phyloP scores from a whole-genome alignment of 2,329 filamentous ascomycete genomes.

The Fusarium cicatricum region DNA sequence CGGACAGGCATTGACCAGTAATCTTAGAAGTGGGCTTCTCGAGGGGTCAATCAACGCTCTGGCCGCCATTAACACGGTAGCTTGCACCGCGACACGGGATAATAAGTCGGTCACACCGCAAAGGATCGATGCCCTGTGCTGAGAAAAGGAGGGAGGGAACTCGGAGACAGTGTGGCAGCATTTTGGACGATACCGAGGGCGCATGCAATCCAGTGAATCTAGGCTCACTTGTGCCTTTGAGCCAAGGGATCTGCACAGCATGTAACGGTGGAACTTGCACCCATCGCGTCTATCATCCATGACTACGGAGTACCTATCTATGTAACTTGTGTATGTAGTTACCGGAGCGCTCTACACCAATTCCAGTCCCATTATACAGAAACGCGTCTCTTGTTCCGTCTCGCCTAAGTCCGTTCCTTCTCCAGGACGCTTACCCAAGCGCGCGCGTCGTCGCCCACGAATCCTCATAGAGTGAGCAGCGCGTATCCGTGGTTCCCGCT shows the following conservation, averaged over 20 bases:
- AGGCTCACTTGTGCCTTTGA: not conserved
- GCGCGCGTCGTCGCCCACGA: not conserved
- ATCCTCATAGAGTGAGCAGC: not conserved
- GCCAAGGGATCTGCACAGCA: conserved; percentile 6
- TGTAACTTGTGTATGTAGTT: no score
- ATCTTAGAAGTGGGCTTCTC: conserved; percentile 38
- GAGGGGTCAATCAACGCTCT: conserved; percentile 7
- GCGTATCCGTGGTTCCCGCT: conserved; percentile 20
- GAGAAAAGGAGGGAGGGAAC: not conserved
- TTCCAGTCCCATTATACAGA: conserved; percentile 7
- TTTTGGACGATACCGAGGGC: not conserved
- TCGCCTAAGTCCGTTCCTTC: conserved; percentile 19
- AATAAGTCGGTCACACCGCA: conserved; percentile 19
- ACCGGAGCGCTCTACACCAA: conserved; percentile 10
- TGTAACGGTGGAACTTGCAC: conserved; percentile 12
- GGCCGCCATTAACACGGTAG: conserved; percentile 5
- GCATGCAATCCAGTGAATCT: not conserved
- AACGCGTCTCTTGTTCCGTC: conserved; percentile 9
- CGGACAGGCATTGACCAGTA: conserved; percentile 40
- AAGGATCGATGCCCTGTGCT: conserved; percentile 5
- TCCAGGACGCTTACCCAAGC: conserved; percentile 4
- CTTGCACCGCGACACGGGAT: conserved; percentile 10
- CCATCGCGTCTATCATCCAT: no score
- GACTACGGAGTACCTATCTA: no score
- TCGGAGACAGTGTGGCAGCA: not conserved